Percentiles rank a stretch among this genome's conserved stretches.
phyloP scores from a whole-genome alignment of 805 yeast genomes.

The Pichia nakasei region DNA sequence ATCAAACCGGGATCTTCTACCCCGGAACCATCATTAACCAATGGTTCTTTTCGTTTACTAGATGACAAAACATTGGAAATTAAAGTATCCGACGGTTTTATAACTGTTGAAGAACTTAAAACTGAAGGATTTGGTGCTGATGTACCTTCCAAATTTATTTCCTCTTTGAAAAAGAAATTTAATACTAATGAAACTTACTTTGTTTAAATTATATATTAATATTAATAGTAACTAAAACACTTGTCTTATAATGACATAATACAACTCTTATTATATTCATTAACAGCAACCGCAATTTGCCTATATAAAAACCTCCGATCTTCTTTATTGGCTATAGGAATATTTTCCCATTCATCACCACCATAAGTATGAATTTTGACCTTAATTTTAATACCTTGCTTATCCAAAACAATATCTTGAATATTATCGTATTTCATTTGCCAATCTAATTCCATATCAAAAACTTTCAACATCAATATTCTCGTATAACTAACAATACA shows the following conservation, averaged over 20 bases:
- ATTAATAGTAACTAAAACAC: background rate
- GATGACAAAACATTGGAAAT: conserved; percentile 1
- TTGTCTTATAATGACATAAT: conserved; percentile 18
- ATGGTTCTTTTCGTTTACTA: conserved; percentile 1
- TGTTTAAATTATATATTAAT: background rate
- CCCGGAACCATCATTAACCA: background rate
- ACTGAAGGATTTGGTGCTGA: conserved; percentile 49
- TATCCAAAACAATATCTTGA: conserved; percentile 64
- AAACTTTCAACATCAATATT: conserved; percentile 59
- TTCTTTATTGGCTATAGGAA: conserved; percentile 65
- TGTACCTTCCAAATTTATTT: conserved; percentile 34
- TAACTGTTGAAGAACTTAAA: conserved; percentile 34
- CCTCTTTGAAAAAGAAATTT: conserved; percentile 37
- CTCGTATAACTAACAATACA: conserved; percentile 67
- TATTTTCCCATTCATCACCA: conserved; percentile 40
- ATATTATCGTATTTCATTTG: conserved; percentile 53
- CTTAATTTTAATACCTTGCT: conserved; percentile 67
- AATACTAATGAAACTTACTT: conserved; percentile 23
- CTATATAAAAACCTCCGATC: conserved; percentile 60
- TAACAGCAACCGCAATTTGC: conserved; percentile 72
- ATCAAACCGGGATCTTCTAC: conserved; percentile 15
- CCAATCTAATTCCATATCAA: conserved; percentile 62
- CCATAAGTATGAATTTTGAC: conserved; percentile 28
- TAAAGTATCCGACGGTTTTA: conserved; percentile 35
- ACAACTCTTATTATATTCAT: conserved; percentile 55